Conservation (phyloP, 352 stramenopile genomes). For the Globisporangium uncinulatum region DNA sequence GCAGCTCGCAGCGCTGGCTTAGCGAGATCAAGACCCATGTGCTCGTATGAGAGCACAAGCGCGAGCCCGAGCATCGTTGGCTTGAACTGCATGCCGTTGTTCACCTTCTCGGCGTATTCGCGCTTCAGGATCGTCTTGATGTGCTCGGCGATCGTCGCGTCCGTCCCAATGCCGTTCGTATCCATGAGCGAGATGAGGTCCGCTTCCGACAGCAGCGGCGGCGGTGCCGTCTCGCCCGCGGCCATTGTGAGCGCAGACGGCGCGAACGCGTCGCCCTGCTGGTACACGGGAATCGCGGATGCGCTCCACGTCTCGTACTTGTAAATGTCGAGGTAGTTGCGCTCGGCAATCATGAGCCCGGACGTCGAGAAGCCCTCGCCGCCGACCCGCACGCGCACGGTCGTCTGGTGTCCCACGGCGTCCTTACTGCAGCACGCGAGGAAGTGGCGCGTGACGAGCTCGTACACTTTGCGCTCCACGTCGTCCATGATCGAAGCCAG, state of each 20-base stretch:
- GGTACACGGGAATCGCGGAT: constrained; percentile 83
- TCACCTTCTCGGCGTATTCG: constrained; percentile 95
- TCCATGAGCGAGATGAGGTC: constrained; percentile 95
- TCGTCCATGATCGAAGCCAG: constrained; percentile 64
- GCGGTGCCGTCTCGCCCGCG: constrained; percentile 74
- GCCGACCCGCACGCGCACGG: constrained; percentile 82
- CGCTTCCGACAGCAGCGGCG: constrained; percentile 86
- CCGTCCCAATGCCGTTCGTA: constrained; percentile 92
- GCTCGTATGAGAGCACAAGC: constrained; percentile 89
- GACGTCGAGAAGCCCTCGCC: constrained; percentile 84
- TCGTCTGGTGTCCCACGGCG: constrained; percentile 88
- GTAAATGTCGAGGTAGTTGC: constrained; percentile 95
- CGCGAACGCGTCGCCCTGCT: constrained; percentile 64
- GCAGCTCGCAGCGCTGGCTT: constrained; percentile 92
- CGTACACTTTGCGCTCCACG: constrained; percentile 95
- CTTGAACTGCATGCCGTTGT: constrained; percentile 91
- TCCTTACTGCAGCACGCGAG: constrained; percentile 97
- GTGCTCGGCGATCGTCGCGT: constrained; percentile 96
- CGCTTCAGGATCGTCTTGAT: constrained; percentile 99
- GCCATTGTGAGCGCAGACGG: constrained; percentile 69
- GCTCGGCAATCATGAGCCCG: constrained; percentile 88
- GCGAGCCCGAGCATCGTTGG: constrained; percentile 88
- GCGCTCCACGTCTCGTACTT: constrained; percentile 92
- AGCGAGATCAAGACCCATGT: constrained; percentile 95
- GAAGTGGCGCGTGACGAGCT: constrained; percentile 97